These are phyloP conservation scores for Petrea volubilis DNA, from an alignment of 257 asterid species.

Conservation along the genomic window DNA sequence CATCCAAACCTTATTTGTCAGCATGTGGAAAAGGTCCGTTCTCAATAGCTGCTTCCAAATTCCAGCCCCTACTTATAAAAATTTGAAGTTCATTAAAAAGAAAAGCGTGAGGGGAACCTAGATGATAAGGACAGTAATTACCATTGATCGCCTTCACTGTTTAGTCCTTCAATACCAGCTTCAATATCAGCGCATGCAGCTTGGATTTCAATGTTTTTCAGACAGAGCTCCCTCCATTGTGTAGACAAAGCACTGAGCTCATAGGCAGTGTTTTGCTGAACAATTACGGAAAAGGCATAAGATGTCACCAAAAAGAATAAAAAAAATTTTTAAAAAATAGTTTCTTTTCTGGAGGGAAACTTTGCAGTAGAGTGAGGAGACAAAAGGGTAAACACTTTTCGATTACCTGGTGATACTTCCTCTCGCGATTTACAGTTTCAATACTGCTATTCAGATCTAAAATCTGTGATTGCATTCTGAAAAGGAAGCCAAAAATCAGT, in stretches of 20 bases:
- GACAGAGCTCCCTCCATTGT: conserved; percentile 95
- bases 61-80: conserved; percentile 59
- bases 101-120: neutral
- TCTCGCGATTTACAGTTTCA: conserved; percentile 90
- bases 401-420: conserved; percentile 96
- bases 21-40: conserved; percentile 40
- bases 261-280: conserved; percentile 92
- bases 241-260: conserved; percentile 86
- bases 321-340: neutral
- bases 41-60: conserved; percentile 55
- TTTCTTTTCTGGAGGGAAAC: neutral
- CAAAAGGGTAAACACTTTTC: neutral
- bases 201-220: conserved; percentile 87
- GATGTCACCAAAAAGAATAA: neutral
- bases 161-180: conserved; percentile 55
- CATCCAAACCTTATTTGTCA: conserved; percentile 39
- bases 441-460: conserved; percentile 66
- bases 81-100: conserved; percentile 15
- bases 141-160: conserved; percentile 65
- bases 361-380: neutral
- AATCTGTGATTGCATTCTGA: conserved; percentile 78
- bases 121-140: conserved; percentile 30
- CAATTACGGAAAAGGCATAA: conserved; percentile 16
- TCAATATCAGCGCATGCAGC: conserved; percentile 74
- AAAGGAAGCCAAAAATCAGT: conserved; percentile 22